phyloP scores from a whole-genome alignment of 2,329 filamentous ascomycete genomes.

The Cladophialophora carrionii region DNA sequence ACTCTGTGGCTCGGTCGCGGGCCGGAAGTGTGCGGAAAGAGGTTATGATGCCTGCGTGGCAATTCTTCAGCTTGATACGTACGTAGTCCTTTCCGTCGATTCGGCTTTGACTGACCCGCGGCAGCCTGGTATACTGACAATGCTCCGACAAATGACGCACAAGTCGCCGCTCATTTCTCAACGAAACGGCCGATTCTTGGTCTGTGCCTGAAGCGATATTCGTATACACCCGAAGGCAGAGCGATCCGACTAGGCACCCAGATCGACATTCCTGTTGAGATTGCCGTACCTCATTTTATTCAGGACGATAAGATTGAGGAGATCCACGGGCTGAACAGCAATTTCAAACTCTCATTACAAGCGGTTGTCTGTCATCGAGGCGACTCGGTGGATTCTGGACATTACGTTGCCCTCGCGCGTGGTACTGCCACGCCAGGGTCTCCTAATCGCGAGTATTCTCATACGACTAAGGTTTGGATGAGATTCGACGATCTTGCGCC shows the following conservation, averaged over 20 bases:
- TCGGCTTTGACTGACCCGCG: conserved; percentile 46
- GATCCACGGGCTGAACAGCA: conserved; percentile 72
- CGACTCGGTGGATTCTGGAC: conserved; percentile 80
- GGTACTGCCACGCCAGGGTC: conserved; percentile 59
- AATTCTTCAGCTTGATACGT: conserved; percentile 94
- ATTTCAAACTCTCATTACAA: conserved; percentile 90
- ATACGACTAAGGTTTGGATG: conserved; percentile 79
- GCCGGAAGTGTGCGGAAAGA: conserved; percentile 66
- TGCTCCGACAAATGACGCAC: conserved; percentile 67
- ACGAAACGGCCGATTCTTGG: conserved; percentile 81
- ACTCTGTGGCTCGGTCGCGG: conserved; percentile 39
- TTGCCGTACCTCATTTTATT: conserved; percentile 84
- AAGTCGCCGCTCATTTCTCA: conserved; percentile 87
- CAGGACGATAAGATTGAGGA: conserved; percentile 72
- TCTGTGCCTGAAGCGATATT: conserved; percentile 90
- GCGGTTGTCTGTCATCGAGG: conserved; percentile 92
- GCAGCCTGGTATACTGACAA: conserved; percentile 83
- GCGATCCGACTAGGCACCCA: conserved; percentile 76
- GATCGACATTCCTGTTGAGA: conserved; percentile 88
- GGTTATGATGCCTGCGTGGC: conserved; percentile 94
- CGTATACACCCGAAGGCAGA: conserved; percentile 69
- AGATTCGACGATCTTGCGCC: conserved; percentile 85
- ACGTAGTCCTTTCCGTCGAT: conserved; percentile 46
- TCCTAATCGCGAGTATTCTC: conserved; percentile 45
- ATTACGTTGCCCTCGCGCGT: conserved; percentile 85